Evolutionary conservation across 139 green algal genomes (phyloP).

Genomic region (Haematococcus lacustris): DNA sequence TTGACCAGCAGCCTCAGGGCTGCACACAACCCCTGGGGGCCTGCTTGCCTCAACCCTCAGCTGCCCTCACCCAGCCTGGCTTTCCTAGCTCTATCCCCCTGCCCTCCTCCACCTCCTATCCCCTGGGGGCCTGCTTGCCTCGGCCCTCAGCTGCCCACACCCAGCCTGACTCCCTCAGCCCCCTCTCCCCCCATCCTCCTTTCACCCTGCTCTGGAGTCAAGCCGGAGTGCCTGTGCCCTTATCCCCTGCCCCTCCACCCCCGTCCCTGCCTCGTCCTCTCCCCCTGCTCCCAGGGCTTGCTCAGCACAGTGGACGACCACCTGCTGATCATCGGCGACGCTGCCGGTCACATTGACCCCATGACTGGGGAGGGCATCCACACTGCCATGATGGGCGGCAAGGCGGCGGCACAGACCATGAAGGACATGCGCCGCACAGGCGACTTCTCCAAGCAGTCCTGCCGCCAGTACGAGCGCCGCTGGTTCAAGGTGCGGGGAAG

Average conservation of each 20-base stretch:
- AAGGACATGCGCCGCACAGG: constrained; percentile 63
- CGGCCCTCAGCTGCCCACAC: too few species aligned
- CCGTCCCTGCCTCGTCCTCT: too few species aligned
- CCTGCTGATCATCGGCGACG: constrained; percentile 83
- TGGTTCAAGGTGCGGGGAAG: constrained; percentile 57
- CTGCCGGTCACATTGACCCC: constrained; percentile 85
- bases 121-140: too few species aligned
- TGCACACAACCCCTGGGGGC: background rate
- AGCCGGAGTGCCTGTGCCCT: too few species aligned
- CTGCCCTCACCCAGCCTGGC: too few species aligned
- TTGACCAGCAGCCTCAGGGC: background rate
- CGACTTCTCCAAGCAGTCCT: constrained; percentile 58
- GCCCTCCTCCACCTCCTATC: too few species aligned
- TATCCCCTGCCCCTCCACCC: too few species aligned
- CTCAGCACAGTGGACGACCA: constrained; percentile 72
- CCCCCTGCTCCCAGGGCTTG: constrained; percentile 40
- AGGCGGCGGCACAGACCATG: constrained; percentile 72
- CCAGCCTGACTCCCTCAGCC: too few species aligned
- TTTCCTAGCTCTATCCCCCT: too few species aligned
- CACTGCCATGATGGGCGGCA: constrained; percentile 90
- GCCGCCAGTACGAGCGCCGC: constrained; percentile 51
- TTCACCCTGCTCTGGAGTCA: too few species aligned
- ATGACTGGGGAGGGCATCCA: constrained; percentile 88
- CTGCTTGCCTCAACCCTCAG: too few species aligned
- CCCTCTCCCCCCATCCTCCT: too few species aligned